Evolutionary conservation across 352 stramenopile species (phyloP).

Genomic region (Globisporangium uncinulatum): DNA sequence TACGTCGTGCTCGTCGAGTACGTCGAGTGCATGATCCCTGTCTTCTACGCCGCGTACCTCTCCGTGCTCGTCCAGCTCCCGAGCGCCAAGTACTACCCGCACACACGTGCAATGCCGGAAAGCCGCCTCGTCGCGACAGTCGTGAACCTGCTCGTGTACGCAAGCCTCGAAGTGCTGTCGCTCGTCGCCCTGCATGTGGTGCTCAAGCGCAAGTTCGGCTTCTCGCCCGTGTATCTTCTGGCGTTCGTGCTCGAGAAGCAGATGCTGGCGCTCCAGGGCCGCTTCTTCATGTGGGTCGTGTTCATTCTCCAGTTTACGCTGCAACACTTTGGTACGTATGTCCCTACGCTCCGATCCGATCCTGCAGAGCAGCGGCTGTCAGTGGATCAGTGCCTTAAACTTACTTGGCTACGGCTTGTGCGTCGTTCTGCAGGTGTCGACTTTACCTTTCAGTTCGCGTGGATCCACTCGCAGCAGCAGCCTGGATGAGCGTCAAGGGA

Average conservation of each 20-base stretch:
- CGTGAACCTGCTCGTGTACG: slow-evolving; percentile 10
- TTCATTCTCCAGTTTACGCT: too few relatives aligned
- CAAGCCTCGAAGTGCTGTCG: slow-evolving; percentile 11
- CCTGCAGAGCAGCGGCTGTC: too few relatives aligned
- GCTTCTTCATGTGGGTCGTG: too few relatives aligned
- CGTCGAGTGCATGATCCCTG: slow-evolving; percentile 16
- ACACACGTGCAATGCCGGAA: neutral
- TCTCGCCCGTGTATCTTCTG: slow-evolving; percentile 30
- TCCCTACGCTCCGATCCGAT: too few relatives aligned
- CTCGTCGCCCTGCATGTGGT: slow-evolving; percentile 5
- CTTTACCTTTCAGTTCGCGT: too few relatives aligned
- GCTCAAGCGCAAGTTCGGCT: slow-evolving; percentile 4
- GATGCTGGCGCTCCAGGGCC: slow-evolving; percentile 22
- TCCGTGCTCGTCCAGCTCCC: neutral
- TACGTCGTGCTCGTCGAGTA: slow-evolving; percentile 22
- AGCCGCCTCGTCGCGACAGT: neutral
- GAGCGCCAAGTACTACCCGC: slow-evolving; percentile 8
- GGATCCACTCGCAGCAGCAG: too few relatives aligned
- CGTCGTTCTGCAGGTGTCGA: too few relatives aligned
- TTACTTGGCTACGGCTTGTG: too few relatives aligned
- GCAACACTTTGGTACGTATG: too few relatives aligned
- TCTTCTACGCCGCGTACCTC: slow-evolving; percentile 11
- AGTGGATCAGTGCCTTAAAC: too few relatives aligned
- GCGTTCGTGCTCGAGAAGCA: slow-evolving; percentile 46
- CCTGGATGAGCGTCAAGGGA: too few relatives aligned